Evolutionary conservation across 208 protist species (phyloP).

Genomic region (Phytomonas francai): DNA sequence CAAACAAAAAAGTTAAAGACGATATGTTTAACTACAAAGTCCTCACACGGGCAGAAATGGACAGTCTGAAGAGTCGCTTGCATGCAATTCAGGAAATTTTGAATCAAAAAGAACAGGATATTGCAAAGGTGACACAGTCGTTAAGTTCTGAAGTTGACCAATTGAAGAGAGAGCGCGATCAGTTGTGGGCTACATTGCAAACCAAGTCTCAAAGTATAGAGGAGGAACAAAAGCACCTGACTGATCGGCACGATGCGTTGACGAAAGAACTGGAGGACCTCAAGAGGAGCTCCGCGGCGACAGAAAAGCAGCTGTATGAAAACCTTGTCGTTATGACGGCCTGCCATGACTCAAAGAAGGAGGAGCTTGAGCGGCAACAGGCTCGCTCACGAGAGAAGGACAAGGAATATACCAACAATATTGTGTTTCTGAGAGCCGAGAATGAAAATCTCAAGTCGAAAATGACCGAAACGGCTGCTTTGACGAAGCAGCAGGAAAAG

Average conservation of each 20-base stretch:
- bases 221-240: constrained; percentile 16
- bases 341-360: constrained; percentile 38
- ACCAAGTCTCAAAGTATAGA: constrained; percentile 19
- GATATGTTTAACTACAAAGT: constrained; percentile 64
- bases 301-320: constrained; percentile 56
- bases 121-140: constrained; percentile 62
- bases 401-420: constrained; percentile 62
- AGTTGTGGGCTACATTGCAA: constrained; percentile 18
- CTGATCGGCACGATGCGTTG: constrained; percentile 13
- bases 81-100: constrained; percentile 66
- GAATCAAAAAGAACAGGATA: constrained; percentile 67
- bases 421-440: constrained; percentile 72
- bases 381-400: constrained; percentile 41
- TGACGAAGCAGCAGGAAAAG: constrained; percentile 17
- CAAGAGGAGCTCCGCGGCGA: constrained; percentile 17
- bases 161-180: constrained; percentile 27
- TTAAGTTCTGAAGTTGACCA: constrained; percentile 49
- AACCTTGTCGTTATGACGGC: constrained; percentile 77
- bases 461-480: constrained; percentile 38
- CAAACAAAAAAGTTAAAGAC: constrained; percentile 36
- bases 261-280: constrained; percentile 22
- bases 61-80: constrained; percentile 65
- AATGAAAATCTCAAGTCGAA: constrained; percentile 55
- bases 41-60: constrained; percentile 58
- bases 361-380: constrained; percentile 45